These are phyloP conservation scores for Melanomma pulvis-pyrius DNA, from an alignment of 495 filamentous ascomycete genomes.

Conservation along the genomic window DNA sequence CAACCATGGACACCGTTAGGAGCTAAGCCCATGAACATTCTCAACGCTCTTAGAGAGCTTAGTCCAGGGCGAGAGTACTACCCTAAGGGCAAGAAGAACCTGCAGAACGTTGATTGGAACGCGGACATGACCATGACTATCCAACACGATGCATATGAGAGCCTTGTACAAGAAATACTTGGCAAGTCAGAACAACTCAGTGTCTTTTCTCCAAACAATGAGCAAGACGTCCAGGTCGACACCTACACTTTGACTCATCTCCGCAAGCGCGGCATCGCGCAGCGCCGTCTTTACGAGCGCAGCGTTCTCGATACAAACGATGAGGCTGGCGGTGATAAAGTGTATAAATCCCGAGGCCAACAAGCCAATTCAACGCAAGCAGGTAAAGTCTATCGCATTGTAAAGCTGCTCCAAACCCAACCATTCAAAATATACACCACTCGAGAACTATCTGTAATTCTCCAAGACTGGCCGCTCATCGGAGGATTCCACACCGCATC, in stretches of 20 bases:
- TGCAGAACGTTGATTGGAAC: slow-evolving; percentile 40
- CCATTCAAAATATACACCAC: slow-evolving; percentile 10
- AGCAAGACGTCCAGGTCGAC: not conserved
- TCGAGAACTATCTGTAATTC: slow-evolving; percentile 14
- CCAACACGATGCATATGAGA: slow-evolving; percentile 57
- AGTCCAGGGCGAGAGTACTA: slow-evolving; percentile 40
- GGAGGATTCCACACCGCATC: slow-evolving; percentile 47
- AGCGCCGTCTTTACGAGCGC: slow-evolving; percentile 20
- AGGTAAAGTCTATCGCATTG: slow-evolving; percentile 16
- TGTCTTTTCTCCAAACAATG: slow-evolving; percentile 42
- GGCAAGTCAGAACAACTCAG: slow-evolving; percentile 29
- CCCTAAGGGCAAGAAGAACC: slow-evolving; percentile 32
- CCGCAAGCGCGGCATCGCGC: slow-evolving; percentile 5
- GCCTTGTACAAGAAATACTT: slow-evolving; percentile 50
- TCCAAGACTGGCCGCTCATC: slow-evolving; percentile 14
- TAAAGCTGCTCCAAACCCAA: slow-evolving; percentile 3
- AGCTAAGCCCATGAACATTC: not conserved
- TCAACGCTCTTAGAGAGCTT: slow-evolving; percentile 30
- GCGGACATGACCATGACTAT: slow-evolving; percentile 50
- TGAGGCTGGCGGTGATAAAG: not conserved
- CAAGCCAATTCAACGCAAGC: slow-evolving; percentile 7
- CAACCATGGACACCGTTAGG: slow-evolving; percentile 38
- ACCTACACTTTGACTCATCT: slow-evolving; percentile 9
- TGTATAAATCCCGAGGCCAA: slow-evolving; percentile 7
- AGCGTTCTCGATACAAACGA: not conserved